Evolutionary conservation across 1,284 basidiomycete species (phyloP).

Genomic region (Cerrena zonata): DNA sequence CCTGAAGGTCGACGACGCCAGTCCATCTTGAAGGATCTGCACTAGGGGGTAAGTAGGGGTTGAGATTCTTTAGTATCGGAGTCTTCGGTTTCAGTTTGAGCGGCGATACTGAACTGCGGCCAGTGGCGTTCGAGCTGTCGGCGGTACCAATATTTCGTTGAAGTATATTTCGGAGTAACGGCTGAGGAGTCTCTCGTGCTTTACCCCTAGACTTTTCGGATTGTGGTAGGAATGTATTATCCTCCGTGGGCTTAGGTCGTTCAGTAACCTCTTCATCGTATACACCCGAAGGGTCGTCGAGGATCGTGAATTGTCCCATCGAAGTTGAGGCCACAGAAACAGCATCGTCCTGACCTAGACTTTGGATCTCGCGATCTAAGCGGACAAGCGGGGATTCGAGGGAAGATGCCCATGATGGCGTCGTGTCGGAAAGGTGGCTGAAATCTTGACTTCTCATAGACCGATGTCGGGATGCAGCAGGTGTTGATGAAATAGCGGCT

Average conservation of each 20-base stretch:
- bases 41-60: slow-evolving; percentile 57
- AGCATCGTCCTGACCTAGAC: slow-evolving; percentile 32
- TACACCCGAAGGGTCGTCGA: slow-evolving; percentile 13
- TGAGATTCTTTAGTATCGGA: slow-evolving; percentile 47
- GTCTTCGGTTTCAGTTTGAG: slow-evolving; percentile 50
- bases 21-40: slow-evolving; percentile 56
- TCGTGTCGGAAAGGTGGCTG: slow-evolving; percentile 35
- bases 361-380: slow-evolving; percentile 62
- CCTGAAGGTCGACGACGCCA: slow-evolving; percentile 69
- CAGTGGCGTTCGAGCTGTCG: slow-evolving; percentile 14
- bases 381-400: slow-evolving; percentile 73
- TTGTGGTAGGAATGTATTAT: slow-evolving; percentile 3
- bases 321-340: slow-evolving; percentile 20
- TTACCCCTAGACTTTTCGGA: slow-evolving; percentile 36
- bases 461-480: slow-evolving; percentile 44
- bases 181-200: slow-evolving; percentile 34
- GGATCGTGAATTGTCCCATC: slow-evolving; percentile 10
- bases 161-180: slow-evolving; percentile 45
- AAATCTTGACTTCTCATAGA: slow-evolving; percentile 33
- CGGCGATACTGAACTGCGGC: slow-evolving; percentile 29
- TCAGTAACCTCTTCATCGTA: slow-evolving; percentile 23
- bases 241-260: slow-evolving; percentile 9
- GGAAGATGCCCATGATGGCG: slow-evolving; percentile 60
- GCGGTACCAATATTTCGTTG: slow-evolving; percentile 34
- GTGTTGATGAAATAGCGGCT: slow-evolving; percentile 69